phyloP scores from a whole-genome alignment of 2,329 filamentous ascomycete genomes.

The Xylariaceae sp. region DNA sequence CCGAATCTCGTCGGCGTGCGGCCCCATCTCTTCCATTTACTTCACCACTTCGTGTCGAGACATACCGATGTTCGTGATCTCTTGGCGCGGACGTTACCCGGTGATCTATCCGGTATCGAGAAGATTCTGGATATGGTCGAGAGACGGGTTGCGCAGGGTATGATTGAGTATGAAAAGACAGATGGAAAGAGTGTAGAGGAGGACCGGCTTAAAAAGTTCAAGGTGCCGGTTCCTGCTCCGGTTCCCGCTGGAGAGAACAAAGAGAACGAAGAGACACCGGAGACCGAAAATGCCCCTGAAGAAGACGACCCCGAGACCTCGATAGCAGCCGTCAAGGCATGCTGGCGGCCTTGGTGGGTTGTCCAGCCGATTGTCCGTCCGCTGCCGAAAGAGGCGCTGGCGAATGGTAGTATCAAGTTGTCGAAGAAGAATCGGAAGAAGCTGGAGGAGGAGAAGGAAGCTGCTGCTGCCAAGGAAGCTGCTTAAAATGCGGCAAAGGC shows the following conservation, averaged over 20 bases:
- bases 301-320: slow-evolving; percentile 52
- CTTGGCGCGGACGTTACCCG: slow-evolving; percentile 63
- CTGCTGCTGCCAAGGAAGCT: slow-evolving; percentile 22
- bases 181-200: slow-evolving; percentile 42
- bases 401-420: slow-evolving; percentile 71
- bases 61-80: slow-evolving; percentile 82
- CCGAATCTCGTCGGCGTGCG: slow-evolving; percentile 77
- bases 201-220: slow-evolving; percentile 28
- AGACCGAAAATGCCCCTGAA: slow-evolving; percentile 29
- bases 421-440: slow-evolving; percentile 58
- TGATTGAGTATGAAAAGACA: slow-evolving; percentile 60
- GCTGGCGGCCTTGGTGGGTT: slow-evolving; percentile 82
- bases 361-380: slow-evolving; percentile 83
- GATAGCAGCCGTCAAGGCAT: slow-evolving; percentile 62
- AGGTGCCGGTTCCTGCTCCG: slow-evolving; percentile 5
- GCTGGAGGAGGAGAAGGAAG: slow-evolving; percentile 34
- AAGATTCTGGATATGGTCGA: slow-evolving; percentile 71
- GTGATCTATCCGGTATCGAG: slow-evolving; percentile 73
- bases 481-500: too few species aligned
- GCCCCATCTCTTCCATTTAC: slow-evolving; percentile 85
- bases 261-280: slow-evolving; percentile 27
- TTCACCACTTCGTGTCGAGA: slow-evolving; percentile 71
- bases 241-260: slow-evolving; percentile 24
- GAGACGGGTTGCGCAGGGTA: slow-evolving; percentile 62
- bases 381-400: slow-evolving; percentile 78